Percentiles rank a stretch among this genome's conserved stretches.
These are phyloP conservation scores for Cutaneotrichosporon daszewskae DNA, from an alignment of 1,284 basidiomycete genomes.

Conservation along the genomic window DNA sequence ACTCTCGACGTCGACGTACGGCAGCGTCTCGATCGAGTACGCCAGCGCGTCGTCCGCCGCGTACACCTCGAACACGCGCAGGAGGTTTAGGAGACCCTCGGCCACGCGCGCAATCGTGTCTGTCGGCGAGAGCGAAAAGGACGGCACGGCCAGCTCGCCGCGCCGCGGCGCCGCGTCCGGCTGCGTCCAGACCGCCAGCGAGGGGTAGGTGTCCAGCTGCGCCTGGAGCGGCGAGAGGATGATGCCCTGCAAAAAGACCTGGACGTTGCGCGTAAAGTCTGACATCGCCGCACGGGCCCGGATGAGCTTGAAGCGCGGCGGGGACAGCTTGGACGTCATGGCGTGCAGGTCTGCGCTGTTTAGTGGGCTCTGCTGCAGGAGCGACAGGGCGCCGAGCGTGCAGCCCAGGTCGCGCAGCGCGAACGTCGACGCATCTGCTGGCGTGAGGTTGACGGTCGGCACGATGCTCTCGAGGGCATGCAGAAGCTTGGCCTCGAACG, in stretches of 20 bases:
- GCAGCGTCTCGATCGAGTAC: slow-evolving; percentile 78
- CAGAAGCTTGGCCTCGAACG: slow-evolving; percentile 65
- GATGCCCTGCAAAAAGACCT: slow-evolving; percentile 69
- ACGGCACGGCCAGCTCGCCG: slow-evolving; percentile 73
- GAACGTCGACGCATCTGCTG: slow-evolving; percentile 51
- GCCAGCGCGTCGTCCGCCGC: slow-evolving; percentile 84
- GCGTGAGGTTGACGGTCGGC: slow-evolving; percentile 55
- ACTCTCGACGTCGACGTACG: slow-evolving; percentile 59
- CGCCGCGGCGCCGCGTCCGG: slow-evolving; percentile 34
- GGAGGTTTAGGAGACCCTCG: slow-evolving; percentile 87
- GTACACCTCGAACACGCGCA: slow-evolving; percentile 88
- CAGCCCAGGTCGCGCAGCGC: slow-evolving; percentile 57
- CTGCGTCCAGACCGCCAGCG: slow-evolving; percentile 63
- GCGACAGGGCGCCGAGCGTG: slow-evolving; percentile 64
- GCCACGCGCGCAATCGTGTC: slow-evolving; percentile 81
- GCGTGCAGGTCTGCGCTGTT: slow-evolving; percentile 70
- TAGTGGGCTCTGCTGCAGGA: slow-evolving; percentile 72
- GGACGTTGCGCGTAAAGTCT: slow-evolving; percentile 65
- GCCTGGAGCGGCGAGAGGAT: slow-evolving; percentile 78
- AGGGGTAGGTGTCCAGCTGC: slow-evolving; percentile 67
- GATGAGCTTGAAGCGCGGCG: slow-evolving; percentile 52
- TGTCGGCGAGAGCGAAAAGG: slow-evolving; percentile 86
- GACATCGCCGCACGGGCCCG: slow-evolving; percentile 59
- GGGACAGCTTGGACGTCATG: slow-evolving; percentile 50
- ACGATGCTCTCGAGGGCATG: slow-evolving; percentile 58